Conservation (phyloP, 257 asterid genomes). For the Hygrophila difformis region DNA sequence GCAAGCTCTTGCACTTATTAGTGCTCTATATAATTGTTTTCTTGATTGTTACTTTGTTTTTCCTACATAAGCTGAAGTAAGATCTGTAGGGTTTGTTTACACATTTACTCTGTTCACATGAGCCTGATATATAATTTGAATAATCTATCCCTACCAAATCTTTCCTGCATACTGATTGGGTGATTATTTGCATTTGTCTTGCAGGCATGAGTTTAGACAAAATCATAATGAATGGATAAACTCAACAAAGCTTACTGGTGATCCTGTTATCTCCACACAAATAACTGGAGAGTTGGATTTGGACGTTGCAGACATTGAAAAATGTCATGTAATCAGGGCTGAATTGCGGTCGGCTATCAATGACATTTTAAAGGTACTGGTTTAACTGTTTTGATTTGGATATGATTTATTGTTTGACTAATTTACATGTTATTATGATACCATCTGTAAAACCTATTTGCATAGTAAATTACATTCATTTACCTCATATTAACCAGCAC, state of each 20-base stretch:
- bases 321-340: constrained; percentile 49
- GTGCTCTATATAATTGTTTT: constrained; percentile 2
- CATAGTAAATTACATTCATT: too few species aligned
- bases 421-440: too few species aligned
- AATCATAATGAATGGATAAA: constrained; percentile 76
- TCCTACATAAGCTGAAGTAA: background rate
- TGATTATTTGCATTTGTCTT: constrained; percentile 15
- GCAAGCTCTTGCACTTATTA: constrained; percentile 1
- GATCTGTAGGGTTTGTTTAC: background rate
- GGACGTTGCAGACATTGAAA: constrained; percentile 51
- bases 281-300: constrained; percentile 27
- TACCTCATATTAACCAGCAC: too few species aligned
- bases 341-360: constrained; percentile 72
- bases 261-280: constrained; percentile 56
- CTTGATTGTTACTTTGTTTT: constrained; percentile 8
- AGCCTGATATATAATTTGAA: background rate
- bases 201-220: constrained; percentile 77
- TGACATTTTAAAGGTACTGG: constrained; percentile 66
- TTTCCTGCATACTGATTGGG: constrained; percentile 1
- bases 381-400: constrained; percentile 8
- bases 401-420: too few species aligned
- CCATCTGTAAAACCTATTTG: too few species aligned
- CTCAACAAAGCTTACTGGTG: constrained; percentile 54
- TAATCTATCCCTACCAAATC: background rate
- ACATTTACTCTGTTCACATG: constrained; percentile 2